A percentile compares a stretch with the other conserved stretches of the same genome.
phyloP scores from a whole-genome alignment of 2,329 filamentous ascomycete genomes.

The Grosmannia serpens region DNA sequence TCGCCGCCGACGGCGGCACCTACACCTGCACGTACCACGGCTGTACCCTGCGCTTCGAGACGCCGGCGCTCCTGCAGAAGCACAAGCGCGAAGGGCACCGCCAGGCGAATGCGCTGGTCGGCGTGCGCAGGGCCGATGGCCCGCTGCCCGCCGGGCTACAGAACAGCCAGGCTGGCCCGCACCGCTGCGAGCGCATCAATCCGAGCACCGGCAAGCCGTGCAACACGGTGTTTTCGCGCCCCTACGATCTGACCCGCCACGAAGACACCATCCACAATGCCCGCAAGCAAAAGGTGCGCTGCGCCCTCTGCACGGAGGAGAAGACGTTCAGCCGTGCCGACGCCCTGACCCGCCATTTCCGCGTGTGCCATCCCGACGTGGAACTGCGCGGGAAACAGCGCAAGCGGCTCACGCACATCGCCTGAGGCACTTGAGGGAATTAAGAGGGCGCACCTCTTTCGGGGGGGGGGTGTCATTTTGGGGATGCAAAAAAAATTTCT shows the following conservation, averaged over 20 bases:
- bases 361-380: conserved; percentile 84
- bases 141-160: conserved; percentile 43
- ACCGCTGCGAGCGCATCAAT: conserved; percentile 87
- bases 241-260: conserved; percentile 91
- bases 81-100: conserved; percentile 93
- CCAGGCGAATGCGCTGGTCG: conserved; percentile 48
- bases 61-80: conserved; percentile 75
- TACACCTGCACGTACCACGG: conserved; percentile 96
- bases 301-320: conserved; percentile 85
- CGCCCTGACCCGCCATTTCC: conserved; percentile 86
- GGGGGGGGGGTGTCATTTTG: no score
- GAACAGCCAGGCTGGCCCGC: conserved; percentile 85
- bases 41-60: conserved; percentile 79
- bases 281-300: conserved; percentile 88
- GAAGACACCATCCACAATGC: conserved; percentile 97
- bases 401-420: conserved; percentile 19
- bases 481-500: no score
- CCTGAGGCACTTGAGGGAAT: background rate
- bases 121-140: conserved; percentile 17
- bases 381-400: conserved; percentile 60
- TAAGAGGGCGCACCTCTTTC: no score
- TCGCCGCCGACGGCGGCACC: conserved; percentile 68
- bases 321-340: conserved; percentile 96
- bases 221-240: conserved; percentile 86
- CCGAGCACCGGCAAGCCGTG: conserved; percentile 91